A percentile compares a stretch with the other conserved stretches of the same genome.
Conservation (phyloP, 495 filamentous ascomycete species). For the Penicillium paxilli region DNA sequence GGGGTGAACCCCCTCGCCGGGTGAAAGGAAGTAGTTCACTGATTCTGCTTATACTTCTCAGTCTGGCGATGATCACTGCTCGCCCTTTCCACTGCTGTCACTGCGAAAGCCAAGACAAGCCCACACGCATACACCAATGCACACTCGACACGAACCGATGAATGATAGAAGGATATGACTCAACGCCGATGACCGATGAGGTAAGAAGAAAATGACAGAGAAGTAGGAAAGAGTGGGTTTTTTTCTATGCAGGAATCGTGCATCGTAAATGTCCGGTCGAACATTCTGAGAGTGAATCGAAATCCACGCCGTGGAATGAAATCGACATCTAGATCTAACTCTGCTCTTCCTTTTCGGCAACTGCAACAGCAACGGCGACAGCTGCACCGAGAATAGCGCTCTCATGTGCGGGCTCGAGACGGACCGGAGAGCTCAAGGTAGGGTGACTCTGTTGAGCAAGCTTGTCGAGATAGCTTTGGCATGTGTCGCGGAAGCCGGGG, state of each 20-base stretch:
- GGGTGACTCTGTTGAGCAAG: conserved; percentile 36
- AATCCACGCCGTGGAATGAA: too few relatives aligned
- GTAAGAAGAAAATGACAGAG: background rate
- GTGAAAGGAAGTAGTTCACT: too few relatives aligned
- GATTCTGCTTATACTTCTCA: too few relatives aligned
- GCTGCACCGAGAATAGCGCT: conserved; percentile 58
- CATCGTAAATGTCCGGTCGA: background rate
- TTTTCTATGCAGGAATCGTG: background rate
- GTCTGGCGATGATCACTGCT: too few relatives aligned
- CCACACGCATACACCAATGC: too few relatives aligned
- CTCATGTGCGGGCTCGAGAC: conserved; percentile 51
- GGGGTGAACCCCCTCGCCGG: too few relatives aligned
- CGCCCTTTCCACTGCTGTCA: too few relatives aligned
- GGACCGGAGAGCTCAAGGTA: conserved; percentile 25
- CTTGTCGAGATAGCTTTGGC: conserved; percentile 50
- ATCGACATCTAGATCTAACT: too few relatives aligned
- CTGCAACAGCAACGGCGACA: conserved; percentile 54
- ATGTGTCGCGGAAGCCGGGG: conserved; percentile 51
- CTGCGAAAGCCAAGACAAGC: too few relatives aligned
- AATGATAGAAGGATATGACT: background rate
- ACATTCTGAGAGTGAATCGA: background rate
- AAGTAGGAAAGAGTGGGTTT: background rate
- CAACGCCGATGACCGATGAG: background rate
- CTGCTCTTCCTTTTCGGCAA: conserved; percentile 21
- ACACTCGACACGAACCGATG: background rate